Percentiles rank a stretch among this genome's conserved stretches.
Conservation (phyloP, 2,329 filamentous ascomycete species). For the Ascochyta clinopodiicola region DNA sequence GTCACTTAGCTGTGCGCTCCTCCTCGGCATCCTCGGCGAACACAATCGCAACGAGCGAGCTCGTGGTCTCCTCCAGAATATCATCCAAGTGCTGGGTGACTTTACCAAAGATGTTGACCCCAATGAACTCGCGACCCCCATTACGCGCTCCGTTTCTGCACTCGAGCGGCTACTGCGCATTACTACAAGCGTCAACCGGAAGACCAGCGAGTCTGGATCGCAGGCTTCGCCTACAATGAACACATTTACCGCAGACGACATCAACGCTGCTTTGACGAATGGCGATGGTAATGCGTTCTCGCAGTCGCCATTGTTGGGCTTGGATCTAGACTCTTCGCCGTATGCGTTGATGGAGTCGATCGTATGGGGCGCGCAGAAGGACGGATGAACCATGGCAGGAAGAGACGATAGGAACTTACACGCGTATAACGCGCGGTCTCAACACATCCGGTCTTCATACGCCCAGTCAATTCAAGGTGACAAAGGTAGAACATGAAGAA, state of each 20-base stretch:
- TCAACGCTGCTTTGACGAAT: conserved; percentile 44
- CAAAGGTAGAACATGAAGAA: not conserved
- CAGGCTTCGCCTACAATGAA: conserved; percentile 41
- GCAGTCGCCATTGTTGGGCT: conserved; percentile 45
- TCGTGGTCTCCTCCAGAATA: conserved; percentile 53
- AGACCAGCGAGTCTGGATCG: conserved; percentile 38
- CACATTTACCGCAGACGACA: conserved; percentile 46
- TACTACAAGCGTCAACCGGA: conserved; percentile 27
- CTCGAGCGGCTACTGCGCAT: conserved; percentile 52
- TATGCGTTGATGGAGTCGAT: conserved; percentile 59
- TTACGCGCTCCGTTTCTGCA: conserved; percentile 55
- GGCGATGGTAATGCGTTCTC: conserved; percentile 39
- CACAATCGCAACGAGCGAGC: conserved; percentile 54
- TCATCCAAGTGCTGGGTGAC: conserved; percentile 55
- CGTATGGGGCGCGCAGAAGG: conserved; percentile 51
- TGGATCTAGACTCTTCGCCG: conserved; percentile 53
- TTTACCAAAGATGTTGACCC: conserved; percentile 56
- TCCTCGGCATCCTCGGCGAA: conserved; percentile 55
- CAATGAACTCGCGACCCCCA: conserved; percentile 55
- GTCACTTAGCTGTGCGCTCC: conserved; percentile 53
- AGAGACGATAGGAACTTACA: not conserved
- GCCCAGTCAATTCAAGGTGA: not conserved
- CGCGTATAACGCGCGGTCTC: not conserved
- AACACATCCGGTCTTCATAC: not conserved
- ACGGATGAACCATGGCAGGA: conserved; percentile 26